Conservation (phyloP, 768 basidiomycete genomes). For the Phaffia australis region DNA sequence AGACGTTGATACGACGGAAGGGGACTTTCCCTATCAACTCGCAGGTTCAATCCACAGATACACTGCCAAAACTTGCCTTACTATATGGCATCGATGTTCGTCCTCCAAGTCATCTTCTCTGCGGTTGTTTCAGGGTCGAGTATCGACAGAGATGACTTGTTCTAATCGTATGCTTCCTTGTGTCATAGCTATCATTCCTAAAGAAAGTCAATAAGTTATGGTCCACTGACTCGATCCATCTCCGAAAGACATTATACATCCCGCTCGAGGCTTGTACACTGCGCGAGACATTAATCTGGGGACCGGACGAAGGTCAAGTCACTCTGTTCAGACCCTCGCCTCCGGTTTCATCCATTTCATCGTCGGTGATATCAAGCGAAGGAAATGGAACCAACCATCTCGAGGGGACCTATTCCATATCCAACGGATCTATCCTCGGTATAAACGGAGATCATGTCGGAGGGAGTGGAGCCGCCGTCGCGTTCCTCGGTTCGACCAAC, state of each 20-base stretch:
- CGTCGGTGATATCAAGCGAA: not conserved
- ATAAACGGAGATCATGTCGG: not conserved
- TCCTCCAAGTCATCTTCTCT: not conserved
- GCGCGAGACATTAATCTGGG: conserved; percentile 8
- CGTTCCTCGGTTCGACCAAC: conserved; percentile 8
- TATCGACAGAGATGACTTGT: not conserved
- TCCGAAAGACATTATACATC: conserved; percentile 69
- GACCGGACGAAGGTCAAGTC: conserved; percentile 11
- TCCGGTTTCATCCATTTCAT: not conserved
- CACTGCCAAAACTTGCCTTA: conserved; percentile 74
- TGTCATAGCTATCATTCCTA: conserved; percentile 50
- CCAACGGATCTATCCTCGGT: not conserved
- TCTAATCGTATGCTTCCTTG: not conserved
- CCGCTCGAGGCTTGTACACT: conserved; percentile 44
- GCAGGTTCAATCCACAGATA: conserved; percentile 60
- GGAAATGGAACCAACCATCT: not conserved
- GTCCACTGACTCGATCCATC: conserved; percentile 82
- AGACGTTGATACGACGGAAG: not conserved
- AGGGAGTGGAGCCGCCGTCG: not conserved
- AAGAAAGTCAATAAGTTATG: conserved; percentile 85
- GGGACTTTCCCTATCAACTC: not conserved
- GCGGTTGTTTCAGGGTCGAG: not conserved
- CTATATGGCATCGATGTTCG: conserved; percentile 71
- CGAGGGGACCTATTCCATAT: not conserved
- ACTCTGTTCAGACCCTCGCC: conserved; percentile 1